Conservation (phyloP, 2,329 filamentous ascomycete species). For the Fonsecaea pugnacius region DNA sequence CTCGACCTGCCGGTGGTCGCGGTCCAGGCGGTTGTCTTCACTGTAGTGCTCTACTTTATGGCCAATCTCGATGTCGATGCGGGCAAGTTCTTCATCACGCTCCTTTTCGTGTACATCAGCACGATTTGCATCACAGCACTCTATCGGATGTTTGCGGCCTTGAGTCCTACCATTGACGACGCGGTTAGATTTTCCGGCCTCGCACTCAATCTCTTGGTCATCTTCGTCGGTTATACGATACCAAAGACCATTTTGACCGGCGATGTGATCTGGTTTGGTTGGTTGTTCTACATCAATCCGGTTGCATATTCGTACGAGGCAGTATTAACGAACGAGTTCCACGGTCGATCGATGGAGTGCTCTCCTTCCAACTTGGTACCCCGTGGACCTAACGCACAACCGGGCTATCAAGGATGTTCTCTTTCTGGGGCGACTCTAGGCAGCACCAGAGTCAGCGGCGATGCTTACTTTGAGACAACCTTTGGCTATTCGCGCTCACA, state of each 20-base stretch:
- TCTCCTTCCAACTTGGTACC: slow-evolving; percentile 64
- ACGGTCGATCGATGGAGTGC: slow-evolving; percentile 62
- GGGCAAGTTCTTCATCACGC: slow-evolving; percentile 69
- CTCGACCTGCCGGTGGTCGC: slow-evolving; percentile 67
- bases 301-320: slow-evolving; percentile 68
- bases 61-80: slow-evolving; percentile 61
- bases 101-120: slow-evolving; percentile 66
- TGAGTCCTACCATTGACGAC: slow-evolving; percentile 68
- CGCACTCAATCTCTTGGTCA: slow-evolving; percentile 64
- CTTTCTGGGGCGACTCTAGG: slow-evolving; percentile 62
- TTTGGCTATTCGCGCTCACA: slow-evolving; percentile 60
- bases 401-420: slow-evolving; percentile 65
- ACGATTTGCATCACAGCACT: slow-evolving; percentile 67
- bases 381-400: slow-evolving; percentile 59
- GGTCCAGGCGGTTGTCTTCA: slow-evolving; percentile 63
- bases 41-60: slow-evolving; percentile 70
- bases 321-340: slow-evolving; percentile 69
- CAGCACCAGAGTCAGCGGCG: slow-evolving; percentile 57
- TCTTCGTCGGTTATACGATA: slow-evolving; percentile 72
- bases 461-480: slow-evolving; percentile 58
- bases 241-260: slow-evolving; percentile 63
- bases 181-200: slow-evolving; percentile 68
- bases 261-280: slow-evolving; percentile 69
- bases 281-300: slow-evolving; percentile 62
- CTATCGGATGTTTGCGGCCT: slow-evolving; percentile 68